Evolutionary conservation across 805 yeast genomes (phyloP).

Genomic region (Candida arabinofermentans): DNA sequence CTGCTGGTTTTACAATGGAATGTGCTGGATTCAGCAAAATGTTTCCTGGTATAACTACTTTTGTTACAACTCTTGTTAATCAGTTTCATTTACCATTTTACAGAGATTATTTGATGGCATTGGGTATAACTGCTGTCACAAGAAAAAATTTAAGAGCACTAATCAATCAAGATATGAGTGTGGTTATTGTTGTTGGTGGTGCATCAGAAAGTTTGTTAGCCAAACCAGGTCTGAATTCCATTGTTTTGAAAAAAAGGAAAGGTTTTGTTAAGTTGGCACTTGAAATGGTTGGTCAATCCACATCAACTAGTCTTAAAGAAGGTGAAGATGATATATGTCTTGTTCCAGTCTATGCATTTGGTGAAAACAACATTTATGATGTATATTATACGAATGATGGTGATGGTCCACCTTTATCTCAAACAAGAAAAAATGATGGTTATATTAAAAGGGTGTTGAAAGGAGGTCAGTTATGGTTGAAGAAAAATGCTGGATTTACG

Average conservation of each 20-base stretch:
- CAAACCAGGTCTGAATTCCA: slow-evolving; percentile 55
- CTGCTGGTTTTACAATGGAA: slow-evolving; percentile 80
- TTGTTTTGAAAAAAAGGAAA: slow-evolving; percentile 72
- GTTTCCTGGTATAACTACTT: slow-evolving; percentile 82
- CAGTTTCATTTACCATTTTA: slow-evolving; percentile 84
- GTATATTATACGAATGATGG: slow-evolving; percentile 31
- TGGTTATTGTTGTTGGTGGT: slow-evolving; percentile 92
- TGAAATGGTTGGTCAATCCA: slow-evolving; percentile 36
- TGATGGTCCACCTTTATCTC: too few relatives aligned
- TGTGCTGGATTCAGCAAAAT: slow-evolving; percentile 63
- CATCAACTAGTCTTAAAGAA: slow-evolving; percentile 6
- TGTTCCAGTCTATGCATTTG: slow-evolving; percentile 89
- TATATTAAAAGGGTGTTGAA: slow-evolving; percentile 37
- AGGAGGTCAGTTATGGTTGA: slow-evolving; percentile 67
- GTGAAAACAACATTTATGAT: slow-evolving; percentile 66
- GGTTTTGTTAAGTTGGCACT: slow-evolving; percentile 90
- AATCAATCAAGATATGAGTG: slow-evolving; percentile 62
- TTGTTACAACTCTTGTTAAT: slow-evolving; percentile 74
- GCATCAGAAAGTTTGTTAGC: slow-evolving; percentile 84
- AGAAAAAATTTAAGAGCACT: slow-evolving; percentile 65
- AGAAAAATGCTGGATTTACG: slow-evolving; percentile 72
- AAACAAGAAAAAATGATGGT: slow-evolving; percentile 16
- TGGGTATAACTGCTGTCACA: slow-evolving; percentile 85
- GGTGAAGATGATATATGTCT: slow-evolving; percentile 59
- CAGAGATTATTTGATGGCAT: slow-evolving; percentile 74